These are phyloP conservation scores for Suhomyces emberorum DNA, from an alignment of 805 yeast species.

Conservation along the genomic window DNA sequence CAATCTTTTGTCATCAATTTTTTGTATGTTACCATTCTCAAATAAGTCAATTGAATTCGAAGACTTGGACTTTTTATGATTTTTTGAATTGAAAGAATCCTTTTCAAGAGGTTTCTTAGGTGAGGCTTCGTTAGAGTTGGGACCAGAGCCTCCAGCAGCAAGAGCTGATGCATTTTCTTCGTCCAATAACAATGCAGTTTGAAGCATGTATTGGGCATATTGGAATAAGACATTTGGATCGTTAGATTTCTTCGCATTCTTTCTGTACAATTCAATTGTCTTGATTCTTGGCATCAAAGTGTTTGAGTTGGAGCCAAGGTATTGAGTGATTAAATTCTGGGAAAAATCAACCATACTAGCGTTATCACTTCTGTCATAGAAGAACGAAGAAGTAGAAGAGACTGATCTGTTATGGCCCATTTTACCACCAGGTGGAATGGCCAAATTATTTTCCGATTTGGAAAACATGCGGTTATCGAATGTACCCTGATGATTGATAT, in stretches of 20 bases:
- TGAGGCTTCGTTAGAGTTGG: constrained; percentile 17
- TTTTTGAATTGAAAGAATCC: constrained; percentile 6
- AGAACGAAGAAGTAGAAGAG: constrained; percentile 37
- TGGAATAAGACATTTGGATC: constrained; percentile 87
- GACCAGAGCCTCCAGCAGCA: constrained; percentile 7
- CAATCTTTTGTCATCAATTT: constrained; percentile 22
- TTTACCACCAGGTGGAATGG: constrained; percentile 11
- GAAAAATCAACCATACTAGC: constrained; percentile 46
- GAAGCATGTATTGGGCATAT: constrained; percentile 86
- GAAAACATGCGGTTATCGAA: constrained; percentile 9
- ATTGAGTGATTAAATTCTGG: constrained; percentile 50
- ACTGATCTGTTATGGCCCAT: constrained; percentile 32
- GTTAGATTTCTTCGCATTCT: constrained; percentile 78
- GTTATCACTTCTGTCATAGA: constrained; percentile 31
- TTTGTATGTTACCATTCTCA: constrained; percentile 8
- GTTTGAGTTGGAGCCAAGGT: constrained; percentile 48
- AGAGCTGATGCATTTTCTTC: constrained; percentile 13
- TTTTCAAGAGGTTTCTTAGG: constrained; percentile 8
- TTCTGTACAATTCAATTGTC: constrained; percentile 82
- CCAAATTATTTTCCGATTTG: constrained; percentile 27
- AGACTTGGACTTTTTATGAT: constrained; percentile 23
- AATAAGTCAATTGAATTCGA: constrained; percentile 16
- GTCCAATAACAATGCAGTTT: constrained; percentile 70
- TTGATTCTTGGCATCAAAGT: constrained; percentile 70
- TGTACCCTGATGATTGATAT: constrained; percentile 12